A percentile compares a stretch with the other conserved stretches of the same genome.
These are phyloP conservation scores for Ophiocordyceps robertsii DNA, from an alignment of 2,329 filamentous ascomycete genomes.

Conservation along the genomic window DNA sequence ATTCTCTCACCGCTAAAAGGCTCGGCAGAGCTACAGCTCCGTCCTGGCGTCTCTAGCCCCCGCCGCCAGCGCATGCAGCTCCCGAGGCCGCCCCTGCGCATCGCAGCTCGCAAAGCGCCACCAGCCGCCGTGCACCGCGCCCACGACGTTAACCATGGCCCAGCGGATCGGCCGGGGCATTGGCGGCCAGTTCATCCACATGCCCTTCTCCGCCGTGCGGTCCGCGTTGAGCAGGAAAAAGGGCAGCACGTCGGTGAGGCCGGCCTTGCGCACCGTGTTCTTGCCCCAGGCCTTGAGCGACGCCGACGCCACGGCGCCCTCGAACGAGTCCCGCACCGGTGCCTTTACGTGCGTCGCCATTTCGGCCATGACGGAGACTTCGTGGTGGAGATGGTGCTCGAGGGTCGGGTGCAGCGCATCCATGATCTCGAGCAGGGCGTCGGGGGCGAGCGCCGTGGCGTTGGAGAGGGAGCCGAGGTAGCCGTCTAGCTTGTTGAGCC, in stretches of 20 bases:
- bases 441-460: slow-evolving; percentile 27
- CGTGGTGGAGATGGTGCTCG: slow-evolving; percentile 40
- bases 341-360: slow-evolving; percentile 36
- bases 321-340: slow-evolving; percentile 29
- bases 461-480: slow-evolving; percentile 32
- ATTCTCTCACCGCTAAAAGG: neutral
- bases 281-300: slow-evolving; percentile 50
- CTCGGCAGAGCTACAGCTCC: slow-evolving; percentile 1
- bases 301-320: slow-evolving; percentile 29
- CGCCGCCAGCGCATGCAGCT: slow-evolving; percentile 33
- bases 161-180: slow-evolving; percentile 48
- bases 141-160: slow-evolving; percentile 44
- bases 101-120: slow-evolving; percentile 56
- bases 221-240: slow-evolving; percentile 54
- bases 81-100: slow-evolving; percentile 34
- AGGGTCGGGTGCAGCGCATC: slow-evolving; percentile 35
- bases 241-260: slow-evolving; percentile 44
- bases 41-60: neutral
- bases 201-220: slow-evolving; percentile 40
- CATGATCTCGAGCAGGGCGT: slow-evolving; percentile 35
- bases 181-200: slow-evolving; percentile 50
- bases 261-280: slow-evolving; percentile 48
- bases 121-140: slow-evolving; percentile 39
- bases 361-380: slow-evolving; percentile 36
- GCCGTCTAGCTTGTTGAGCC: slow-evolving; percentile 35